Percentiles rank a stretch among this genome's conserved stretches.
Evolutionary conservation across 495 filamentous ascomycete species (phyloP).

Genomic region (Podospora bellae-mahoneyi): DNA sequence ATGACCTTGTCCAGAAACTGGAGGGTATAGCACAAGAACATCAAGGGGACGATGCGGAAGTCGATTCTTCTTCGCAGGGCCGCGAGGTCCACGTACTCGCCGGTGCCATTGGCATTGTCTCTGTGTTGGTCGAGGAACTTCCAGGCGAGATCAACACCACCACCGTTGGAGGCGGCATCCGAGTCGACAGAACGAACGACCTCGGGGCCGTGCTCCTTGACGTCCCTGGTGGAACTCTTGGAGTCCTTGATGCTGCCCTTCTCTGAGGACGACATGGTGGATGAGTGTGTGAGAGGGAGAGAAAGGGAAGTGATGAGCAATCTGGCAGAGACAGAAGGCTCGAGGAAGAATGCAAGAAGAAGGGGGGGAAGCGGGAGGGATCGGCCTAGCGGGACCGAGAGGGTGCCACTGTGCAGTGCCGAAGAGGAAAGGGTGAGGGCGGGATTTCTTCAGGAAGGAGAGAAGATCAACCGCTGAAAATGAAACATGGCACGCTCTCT

Average conservation of each 20-base stretch:
- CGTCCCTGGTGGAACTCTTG: neutral
- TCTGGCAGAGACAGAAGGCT: neutral
- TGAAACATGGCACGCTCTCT: slow-evolving; percentile 16
- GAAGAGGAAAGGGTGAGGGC: slow-evolving; percentile 12
- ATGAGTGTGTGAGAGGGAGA: neutral
- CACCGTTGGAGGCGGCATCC: slow-evolving; percentile 2
- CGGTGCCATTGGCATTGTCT: slow-evolving; percentile 19
- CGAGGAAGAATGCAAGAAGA: slow-evolving; percentile 4
- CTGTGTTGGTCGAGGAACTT: slow-evolving; percentile 35
- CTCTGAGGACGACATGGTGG: slow-evolving; percentile 19
- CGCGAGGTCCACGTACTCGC: slow-evolving; percentile 22
- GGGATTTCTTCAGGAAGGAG: slow-evolving; percentile 12
- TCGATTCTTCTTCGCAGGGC: slow-evolving; percentile 38
- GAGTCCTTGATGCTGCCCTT: slow-evolving; percentile 15
- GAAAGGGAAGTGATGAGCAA: neutral
- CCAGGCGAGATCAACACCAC: slow-evolving; percentile 34
- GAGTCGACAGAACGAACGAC: neutral
- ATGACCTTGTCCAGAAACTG: slow-evolving; percentile 67
- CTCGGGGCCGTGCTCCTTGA: slow-evolving; percentile 6
- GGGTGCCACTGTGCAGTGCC: slow-evolving; percentile 19
- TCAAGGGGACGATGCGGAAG: slow-evolving; percentile 43
- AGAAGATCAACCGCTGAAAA: slow-evolving; percentile 11
- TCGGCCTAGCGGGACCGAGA: slow-evolving; percentile 4
- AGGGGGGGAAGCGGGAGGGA: slow-evolving; percentile 6
- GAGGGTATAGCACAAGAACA: slow-evolving; percentile 61